These are phyloP conservation scores for Capsicum pubescens DNA, from an alignment of 257 asterid species.

Conservation along the genomic window DNA sequence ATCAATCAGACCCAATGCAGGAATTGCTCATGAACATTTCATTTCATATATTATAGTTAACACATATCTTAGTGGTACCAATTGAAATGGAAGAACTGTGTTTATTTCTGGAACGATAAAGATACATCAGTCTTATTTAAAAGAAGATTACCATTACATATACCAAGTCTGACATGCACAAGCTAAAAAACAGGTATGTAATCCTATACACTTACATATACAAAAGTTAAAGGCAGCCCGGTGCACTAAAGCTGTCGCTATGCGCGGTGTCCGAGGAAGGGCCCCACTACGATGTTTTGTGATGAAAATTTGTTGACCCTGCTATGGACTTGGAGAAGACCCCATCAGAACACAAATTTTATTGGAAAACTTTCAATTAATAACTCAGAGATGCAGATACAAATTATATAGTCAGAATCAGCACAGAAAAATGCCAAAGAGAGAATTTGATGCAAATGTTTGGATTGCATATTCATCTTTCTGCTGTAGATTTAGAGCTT, in stretches of 20 bases:
- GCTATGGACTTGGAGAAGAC: neutral
- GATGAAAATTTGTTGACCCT: neutral
- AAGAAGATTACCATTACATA: too few relatives aligned
- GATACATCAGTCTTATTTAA: too few relatives aligned
- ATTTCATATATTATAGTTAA: neutral
- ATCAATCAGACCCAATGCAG: conserved; percentile 28
- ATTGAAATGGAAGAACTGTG: conserved; percentile 4
- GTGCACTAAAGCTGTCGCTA: too few relatives aligned
- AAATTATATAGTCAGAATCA: neutral
- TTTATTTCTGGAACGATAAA: neutral
- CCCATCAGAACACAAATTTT: neutral
- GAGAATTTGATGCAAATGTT: neutral
- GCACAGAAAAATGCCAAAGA: neutral
- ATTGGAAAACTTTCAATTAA: neutral
- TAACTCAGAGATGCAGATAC: neutral
- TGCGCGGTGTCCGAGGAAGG: too few relatives aligned
- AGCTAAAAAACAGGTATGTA: too few relatives aligned
- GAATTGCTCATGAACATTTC: neutral
- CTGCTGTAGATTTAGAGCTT: conserved; percentile 40
- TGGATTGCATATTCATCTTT: neutral
- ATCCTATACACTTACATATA: neutral
- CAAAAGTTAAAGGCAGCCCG: too few relatives aligned
- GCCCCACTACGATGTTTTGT: too few relatives aligned
- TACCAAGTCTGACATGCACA: too few relatives aligned
- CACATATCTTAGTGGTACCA: neutral